Evolutionary conservation across 306 rosid species (phyloP).

Genomic region (Cicer yamashitae): DNA sequence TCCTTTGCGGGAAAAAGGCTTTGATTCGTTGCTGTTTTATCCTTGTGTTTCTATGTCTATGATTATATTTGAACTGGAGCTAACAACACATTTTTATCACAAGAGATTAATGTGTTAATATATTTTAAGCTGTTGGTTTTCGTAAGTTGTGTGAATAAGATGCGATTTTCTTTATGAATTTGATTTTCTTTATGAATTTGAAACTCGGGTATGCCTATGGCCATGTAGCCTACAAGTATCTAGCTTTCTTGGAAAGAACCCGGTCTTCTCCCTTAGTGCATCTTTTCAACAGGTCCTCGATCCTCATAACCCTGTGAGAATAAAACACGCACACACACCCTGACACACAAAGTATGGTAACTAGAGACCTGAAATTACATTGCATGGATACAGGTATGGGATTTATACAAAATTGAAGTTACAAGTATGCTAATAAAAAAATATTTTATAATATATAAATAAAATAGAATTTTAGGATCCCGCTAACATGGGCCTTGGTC

Average conservation of each 20-base stretch:
- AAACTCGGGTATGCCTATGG: slow-evolving; percentile 6
- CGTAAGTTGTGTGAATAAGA: neutral
- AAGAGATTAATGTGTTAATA: neutral
- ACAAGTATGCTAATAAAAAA: too few relatives aligned
- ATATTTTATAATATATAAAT: too few relatives aligned
- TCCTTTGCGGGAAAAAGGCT: neutral
- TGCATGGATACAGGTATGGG: neutral
- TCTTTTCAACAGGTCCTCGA: neutral
- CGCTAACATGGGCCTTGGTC: neutral
- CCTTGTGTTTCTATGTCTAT: neutral
- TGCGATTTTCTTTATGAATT: neutral
- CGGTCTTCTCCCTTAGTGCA: neutral
- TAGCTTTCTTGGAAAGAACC: too few relatives aligned
- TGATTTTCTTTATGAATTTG: neutral
- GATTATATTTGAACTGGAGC: slow-evolving; percentile 11
- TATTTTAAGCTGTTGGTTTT: slow-evolving; percentile 5
- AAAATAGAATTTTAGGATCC: neutral
- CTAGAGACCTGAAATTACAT: neutral
- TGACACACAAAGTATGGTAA: neutral
- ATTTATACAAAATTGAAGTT: neutral
- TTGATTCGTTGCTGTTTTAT: neutral
- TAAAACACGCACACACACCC: neutral
- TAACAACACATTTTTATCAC: neutral
- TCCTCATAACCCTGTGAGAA: neutral
- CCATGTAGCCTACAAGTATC: neutral